Evolutionary conservation across 805 yeast species (phyloP).

Genomic region (Sugiyamaella boreocaroliniensis): DNA sequence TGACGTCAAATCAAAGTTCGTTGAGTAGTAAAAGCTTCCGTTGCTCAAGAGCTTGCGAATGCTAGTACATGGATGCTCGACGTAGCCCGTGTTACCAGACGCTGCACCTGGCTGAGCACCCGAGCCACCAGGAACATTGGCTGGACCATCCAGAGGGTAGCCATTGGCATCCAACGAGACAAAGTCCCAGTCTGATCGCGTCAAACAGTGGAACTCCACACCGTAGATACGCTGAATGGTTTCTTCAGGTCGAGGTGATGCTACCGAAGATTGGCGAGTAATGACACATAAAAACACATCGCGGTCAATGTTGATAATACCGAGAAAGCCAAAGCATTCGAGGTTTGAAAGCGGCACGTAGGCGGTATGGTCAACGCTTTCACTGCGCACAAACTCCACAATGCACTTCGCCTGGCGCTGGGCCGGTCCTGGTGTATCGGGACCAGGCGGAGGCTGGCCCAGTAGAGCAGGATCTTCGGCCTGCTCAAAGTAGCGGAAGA

Average conservation of each 20-base stretch:
- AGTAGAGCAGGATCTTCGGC: slow-evolving; percentile 1
- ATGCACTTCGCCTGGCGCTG: slow-evolving; percentile 23
- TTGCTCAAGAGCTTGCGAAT: slow-evolving; percentile 68
- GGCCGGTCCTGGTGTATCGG: neutral
- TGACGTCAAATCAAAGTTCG: slow-evolving; percentile 89
- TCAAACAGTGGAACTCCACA: slow-evolving; percentile 82
- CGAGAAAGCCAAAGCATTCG: slow-evolving; percentile 54
- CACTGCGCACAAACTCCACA: slow-evolving; percentile 42
- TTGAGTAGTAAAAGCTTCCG: slow-evolving; percentile 89
- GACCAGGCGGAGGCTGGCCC: neutral
- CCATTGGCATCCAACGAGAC: slow-evolving; percentile 64
- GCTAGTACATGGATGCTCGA: slow-evolving; percentile 77
- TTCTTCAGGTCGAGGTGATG: slow-evolving; percentile 74
- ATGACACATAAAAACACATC: slow-evolving; percentile 73
- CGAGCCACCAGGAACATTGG: slow-evolving; percentile 17
- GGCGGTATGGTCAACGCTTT: slow-evolving; percentile 33
- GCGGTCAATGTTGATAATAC: slow-evolving; percentile 62
- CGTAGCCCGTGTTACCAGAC: slow-evolving; percentile 18
- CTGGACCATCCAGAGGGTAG: slow-evolving; percentile 39
- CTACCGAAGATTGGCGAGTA: slow-evolving; percentile 69
- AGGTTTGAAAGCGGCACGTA: slow-evolving; percentile 35
- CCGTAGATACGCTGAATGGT: slow-evolving; percentile 69
- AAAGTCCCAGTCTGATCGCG: slow-evolving; percentile 72
- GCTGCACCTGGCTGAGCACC: slow-evolving; percentile 29
- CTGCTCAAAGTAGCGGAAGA: slow-evolving; percentile 35